Base-by-base conservation (phyloP, 1,284 basidiomycete genomes). In the Cryptococcus wingfieldii region DNA sequence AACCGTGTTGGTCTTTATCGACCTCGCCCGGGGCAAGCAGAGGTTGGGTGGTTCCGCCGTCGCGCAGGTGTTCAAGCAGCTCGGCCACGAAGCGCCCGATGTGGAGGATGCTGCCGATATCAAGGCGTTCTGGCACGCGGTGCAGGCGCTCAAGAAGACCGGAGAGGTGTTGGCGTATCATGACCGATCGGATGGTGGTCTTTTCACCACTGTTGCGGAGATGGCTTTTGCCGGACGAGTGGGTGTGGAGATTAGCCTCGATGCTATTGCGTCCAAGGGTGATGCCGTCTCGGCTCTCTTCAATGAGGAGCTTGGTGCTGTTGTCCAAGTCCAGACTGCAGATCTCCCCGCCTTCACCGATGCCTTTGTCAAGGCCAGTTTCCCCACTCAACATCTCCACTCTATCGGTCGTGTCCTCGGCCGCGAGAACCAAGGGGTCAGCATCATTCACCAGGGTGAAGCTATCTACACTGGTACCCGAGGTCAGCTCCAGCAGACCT, bases 101-200 rank as follows among this genome's bases (percentile, higher is more conserved):
- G 91, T 98, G 18, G 90, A 90, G 63, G 84, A 89, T 65, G 81
- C 90, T 6, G 77, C 78, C 6, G 74, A 85, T 12, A 78, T 98
- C 64, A 90, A 87, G 72, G 80, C 87, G 2, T 98, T 98, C 82
- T 86, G 96, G 75, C 73, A 79, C 49, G 89, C 84, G 7, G 87
- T 86, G 62, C 86, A 89, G 70, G 77, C 78, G 6, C 80, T 92
- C 48, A 87, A 87, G 69, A 70, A 77, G 55, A 78, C 79, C 4
- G 83, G 79, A 1, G 72, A 89, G 25, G 85, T 98, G 0, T 80
- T 98, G 41, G 94, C 96, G 0, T 98, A 98, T 75, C 96, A 98
- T 75, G 96, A 99, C 77, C 86, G 95, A 19, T 98, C 95, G 0
- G 96, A 99, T 69, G 96, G 96, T 54, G 96, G 95, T 46, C 79